Conservation (phyloP, 1,284 basidiomycete species). For the Moesziomyces parantarcticus region DNA sequence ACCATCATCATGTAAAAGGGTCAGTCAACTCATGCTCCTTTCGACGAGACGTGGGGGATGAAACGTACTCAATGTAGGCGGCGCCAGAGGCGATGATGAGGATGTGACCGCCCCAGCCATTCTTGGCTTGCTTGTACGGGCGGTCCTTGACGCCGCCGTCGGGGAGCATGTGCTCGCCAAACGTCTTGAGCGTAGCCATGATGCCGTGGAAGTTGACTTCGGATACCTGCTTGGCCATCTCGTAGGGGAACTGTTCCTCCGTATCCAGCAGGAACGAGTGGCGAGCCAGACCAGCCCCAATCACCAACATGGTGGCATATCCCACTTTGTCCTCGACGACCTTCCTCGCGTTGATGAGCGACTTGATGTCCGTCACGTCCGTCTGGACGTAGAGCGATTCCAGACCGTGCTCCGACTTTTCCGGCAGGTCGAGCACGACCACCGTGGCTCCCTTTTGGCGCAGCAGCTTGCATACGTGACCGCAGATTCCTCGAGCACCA, state of each 20-base stretch:
- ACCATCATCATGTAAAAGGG: neutral
- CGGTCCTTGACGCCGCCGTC: slow-evolving; percentile 44
- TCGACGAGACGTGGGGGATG: too few species aligned
- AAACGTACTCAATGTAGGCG: slow-evolving; percentile 38
- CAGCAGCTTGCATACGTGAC: slow-evolving; percentile 37
- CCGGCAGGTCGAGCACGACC: slow-evolving; percentile 48
- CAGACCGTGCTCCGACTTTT: slow-evolving; percentile 42
- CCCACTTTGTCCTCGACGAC: slow-evolving; percentile 47
- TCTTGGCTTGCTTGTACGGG: slow-evolving; percentile 38
- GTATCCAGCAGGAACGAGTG: slow-evolving; percentile 54
- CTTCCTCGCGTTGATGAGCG: slow-evolving; percentile 40
- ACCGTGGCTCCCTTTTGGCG: slow-evolving; percentile 47
- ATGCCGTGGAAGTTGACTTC: slow-evolving; percentile 56
- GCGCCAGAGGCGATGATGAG: slow-evolving; percentile 53
- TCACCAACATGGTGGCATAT: slow-evolving; percentile 49
- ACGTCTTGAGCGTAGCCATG: slow-evolving; percentile 49
- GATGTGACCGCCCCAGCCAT: slow-evolving; percentile 56
- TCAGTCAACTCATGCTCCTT: too few species aligned
- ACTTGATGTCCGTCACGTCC: slow-evolving; percentile 53
- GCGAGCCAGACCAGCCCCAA: slow-evolving; percentile 47
- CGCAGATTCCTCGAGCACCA: slow-evolving; percentile 54
- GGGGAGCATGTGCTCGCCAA: slow-evolving; percentile 55
- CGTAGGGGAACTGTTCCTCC: slow-evolving; percentile 44
- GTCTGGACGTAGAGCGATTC: slow-evolving; percentile 49
- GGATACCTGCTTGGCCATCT: slow-evolving; percentile 32